Evolutionary conservation across 768 basidiomycete genomes (phyloP).

Genomic region (Trametes cingulata): DNA sequence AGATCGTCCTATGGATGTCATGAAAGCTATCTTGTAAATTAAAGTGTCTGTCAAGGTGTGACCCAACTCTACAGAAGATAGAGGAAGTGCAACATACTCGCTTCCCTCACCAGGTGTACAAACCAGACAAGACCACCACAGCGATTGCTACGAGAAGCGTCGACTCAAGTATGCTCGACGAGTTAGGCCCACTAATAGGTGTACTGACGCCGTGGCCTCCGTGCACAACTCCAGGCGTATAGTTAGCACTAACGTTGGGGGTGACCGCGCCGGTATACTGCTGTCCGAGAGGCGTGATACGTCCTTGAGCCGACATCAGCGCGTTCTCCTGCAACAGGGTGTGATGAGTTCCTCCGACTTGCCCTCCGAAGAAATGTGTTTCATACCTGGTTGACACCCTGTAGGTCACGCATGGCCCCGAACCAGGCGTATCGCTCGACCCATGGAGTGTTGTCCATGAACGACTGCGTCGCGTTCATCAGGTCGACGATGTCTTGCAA

Average conservation of each 20-base stretch:
- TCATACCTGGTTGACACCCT: conserved; percentile 48
- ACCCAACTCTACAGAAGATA: too few species aligned
- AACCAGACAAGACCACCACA: too few species aligned
- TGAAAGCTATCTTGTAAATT: too few species aligned
- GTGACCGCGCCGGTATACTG: conserved; percentile 45
- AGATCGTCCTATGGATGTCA: too few species aligned
- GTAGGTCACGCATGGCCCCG: conserved; percentile 53
- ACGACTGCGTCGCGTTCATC: conserved; percentile 52
- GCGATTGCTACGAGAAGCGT: too few species aligned
- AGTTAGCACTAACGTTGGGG: conserved; percentile 22
- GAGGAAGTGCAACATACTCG: too few species aligned
- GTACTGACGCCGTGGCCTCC: conserved; percentile 22
- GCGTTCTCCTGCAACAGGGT: conserved; percentile 39
- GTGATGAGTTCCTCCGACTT: neutral
- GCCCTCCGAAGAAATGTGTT: neutral
- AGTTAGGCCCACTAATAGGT: neutral
- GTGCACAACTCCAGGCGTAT: conserved; percentile 26
- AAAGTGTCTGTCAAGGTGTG: too few species aligned
- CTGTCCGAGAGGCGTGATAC: conserved; percentile 47
- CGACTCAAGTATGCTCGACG: neutral
- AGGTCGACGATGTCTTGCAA: conserved; percentile 45
- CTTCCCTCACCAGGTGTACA: too few species aligned
- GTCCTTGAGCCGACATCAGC: conserved; percentile 43
- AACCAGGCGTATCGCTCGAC: conserved; percentile 66
- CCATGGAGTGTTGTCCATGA: conserved; percentile 52